These are phyloP conservation scores for Lactuca saligna DNA, from an alignment of 129 eudicot genomes.

Conservation along the genomic window DNA sequence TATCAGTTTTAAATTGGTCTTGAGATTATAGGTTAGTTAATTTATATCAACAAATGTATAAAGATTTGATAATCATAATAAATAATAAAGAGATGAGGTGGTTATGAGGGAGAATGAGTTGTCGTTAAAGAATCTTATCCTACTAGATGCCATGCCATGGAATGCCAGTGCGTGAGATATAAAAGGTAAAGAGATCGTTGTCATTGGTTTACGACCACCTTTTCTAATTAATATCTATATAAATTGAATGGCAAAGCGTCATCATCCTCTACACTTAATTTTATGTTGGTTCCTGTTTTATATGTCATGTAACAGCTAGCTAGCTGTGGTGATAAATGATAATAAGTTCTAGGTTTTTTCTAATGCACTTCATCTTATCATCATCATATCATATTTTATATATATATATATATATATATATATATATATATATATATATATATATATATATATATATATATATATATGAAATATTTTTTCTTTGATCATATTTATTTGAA, in stretches of 20 bases:
- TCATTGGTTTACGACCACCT: constrained; percentile 18
- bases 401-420: too few species aligned
- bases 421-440: too few species aligned
- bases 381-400: too few species aligned
- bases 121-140: constrained; percentile 29
- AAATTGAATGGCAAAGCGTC: constrained; percentile 17
- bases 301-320: too few species aligned
- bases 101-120: constrained; percentile 32
- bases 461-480: too few species aligned
- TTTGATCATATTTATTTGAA: too few species aligned
- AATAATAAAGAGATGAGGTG: neutral
- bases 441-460: too few species aligned
- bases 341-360: too few species aligned
- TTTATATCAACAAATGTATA: too few species aligned
- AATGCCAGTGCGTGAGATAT: constrained; percentile 16
- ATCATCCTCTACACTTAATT: constrained; percentile 7
- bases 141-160: neutral
- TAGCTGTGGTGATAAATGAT: too few species aligned
- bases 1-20: neutral
- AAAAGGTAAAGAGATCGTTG: constrained; percentile 24
- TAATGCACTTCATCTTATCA: too few species aligned
- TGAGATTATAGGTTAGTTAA: neutral
- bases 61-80: too few species aligned
- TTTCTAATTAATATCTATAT: constrained; percentile 2
- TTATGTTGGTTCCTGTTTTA: neutral